These are phyloP conservation scores for Syncephalis plumigaleata DNA, from an alignment of 371 early-diverging fungal species.

Conservation along the genomic window DNA sequence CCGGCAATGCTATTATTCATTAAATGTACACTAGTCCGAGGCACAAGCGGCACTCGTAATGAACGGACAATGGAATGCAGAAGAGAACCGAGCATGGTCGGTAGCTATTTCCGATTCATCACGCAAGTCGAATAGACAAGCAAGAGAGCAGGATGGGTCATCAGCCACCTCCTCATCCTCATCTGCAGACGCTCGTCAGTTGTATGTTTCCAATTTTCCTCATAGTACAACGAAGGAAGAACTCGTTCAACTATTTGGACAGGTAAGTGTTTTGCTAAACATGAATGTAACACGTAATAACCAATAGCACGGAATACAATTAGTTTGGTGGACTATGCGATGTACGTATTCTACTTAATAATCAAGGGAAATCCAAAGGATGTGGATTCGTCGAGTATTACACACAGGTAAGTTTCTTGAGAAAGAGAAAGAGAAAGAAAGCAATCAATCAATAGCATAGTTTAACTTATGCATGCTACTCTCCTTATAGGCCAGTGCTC, in stretches of 20 bases:
- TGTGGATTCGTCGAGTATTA: background rate
- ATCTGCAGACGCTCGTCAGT: too few species aligned
- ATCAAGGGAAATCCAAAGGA: background rate
- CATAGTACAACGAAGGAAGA: background rate
- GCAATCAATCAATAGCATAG: too few species aligned
- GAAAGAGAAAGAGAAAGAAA: background rate
- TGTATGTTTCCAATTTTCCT: background rate
- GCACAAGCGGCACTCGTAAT: too few species aligned
- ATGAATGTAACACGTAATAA: background rate
- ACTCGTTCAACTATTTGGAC: background rate
- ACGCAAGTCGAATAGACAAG: too few species aligned
- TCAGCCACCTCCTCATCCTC: too few species aligned
- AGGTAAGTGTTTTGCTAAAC: background rate
- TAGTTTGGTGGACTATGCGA: background rate
- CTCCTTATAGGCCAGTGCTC: background rate
- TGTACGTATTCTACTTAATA: background rate
- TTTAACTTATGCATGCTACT: background rate
- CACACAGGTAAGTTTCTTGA: background rate
- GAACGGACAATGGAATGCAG: too few species aligned
- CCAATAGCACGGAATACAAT: background rate
- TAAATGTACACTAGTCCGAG: too few species aligned
- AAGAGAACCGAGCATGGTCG: too few species aligned
- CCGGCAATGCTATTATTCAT: too few species aligned
- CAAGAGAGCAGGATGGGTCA: too few species aligned
- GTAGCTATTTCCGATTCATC: conserved; percentile 1